phyloP scores from a whole-genome alignment of 768 basidiomycete genomes.

The Cubamyces lactineus region DNA sequence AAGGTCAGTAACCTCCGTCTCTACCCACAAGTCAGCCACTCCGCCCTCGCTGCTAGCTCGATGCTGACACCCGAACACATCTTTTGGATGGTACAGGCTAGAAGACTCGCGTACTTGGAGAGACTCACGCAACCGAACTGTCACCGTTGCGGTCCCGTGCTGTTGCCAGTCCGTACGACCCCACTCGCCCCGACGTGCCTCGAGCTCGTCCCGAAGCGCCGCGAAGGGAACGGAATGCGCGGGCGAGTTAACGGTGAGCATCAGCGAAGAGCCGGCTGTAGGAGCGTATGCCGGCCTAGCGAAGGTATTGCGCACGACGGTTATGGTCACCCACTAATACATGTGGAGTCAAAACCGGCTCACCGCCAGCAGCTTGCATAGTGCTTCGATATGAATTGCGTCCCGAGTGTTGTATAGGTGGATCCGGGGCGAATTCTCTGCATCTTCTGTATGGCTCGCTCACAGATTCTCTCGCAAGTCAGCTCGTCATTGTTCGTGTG shows the following conservation, averaged over 20 bases:
- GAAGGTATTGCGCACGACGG: slow-evolving; percentile 10
- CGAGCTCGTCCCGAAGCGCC: not conserved
- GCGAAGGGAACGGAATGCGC: not conserved
- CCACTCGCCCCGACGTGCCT: not conserved
- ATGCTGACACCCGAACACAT: not conserved
- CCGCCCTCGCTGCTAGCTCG: not conserved
- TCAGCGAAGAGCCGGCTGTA: slow-evolving; percentile 1
- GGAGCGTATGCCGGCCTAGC: not conserved
- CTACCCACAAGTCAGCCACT: too few species aligned
- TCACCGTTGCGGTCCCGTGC: slow-evolving; percentile 17
- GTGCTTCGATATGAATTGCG: too few species aligned
- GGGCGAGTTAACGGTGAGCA: slow-evolving; percentile 20
- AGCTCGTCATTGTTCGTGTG: too few species aligned
- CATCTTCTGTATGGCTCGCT: too few species aligned
- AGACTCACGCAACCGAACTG: not conserved
- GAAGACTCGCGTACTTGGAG: not conserved
- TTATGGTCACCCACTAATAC: slow-evolving; percentile 10
- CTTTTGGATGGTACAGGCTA: not conserved
- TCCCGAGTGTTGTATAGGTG: too few species aligned
- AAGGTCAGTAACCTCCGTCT: not conserved
- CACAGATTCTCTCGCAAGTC: too few species aligned
- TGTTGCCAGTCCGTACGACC: slow-evolving; percentile 9
- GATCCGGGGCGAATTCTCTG: too few species aligned
- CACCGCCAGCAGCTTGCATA: too few species aligned
- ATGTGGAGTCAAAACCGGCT: too few species aligned